Conservation (phyloP, 768 basidiomycete species). For the Russula sp. region DNA sequence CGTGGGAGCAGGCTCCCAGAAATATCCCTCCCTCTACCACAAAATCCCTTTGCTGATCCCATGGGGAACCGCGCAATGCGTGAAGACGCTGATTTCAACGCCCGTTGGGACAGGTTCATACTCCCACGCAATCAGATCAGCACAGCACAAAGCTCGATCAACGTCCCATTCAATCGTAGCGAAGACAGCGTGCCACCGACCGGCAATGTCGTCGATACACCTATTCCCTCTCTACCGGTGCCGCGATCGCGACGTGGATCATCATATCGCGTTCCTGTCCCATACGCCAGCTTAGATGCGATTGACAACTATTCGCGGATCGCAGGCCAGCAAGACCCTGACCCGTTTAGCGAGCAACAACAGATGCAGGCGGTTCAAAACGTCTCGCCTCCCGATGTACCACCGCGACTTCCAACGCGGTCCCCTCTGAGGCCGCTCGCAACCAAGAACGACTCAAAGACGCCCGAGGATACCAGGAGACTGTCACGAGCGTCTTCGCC, state of each 20-base stretch:
- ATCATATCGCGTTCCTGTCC: slow-evolving; percentile 15
- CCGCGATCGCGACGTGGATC: neutral
- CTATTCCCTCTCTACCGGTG: neutral
- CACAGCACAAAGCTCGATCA: neutral
- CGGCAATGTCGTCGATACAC: neutral
- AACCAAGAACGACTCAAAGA: neutral
- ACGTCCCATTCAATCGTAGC: neutral
- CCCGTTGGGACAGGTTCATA: neutral
- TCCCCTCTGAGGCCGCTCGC: slow-evolving; percentile 15
- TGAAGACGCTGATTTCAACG: neutral
- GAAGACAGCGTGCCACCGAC: neutral
- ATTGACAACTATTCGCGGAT: neutral
- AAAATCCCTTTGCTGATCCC: slow-evolving; percentile 37
- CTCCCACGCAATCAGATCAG: neutral
- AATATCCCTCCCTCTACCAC: slow-evolving; percentile 26
- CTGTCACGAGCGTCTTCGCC: slow-evolving; percentile 23
- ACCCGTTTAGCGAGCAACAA: slow-evolving; percentile 24
- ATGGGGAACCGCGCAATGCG: slow-evolving; percentile 13
- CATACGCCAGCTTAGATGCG: neutral
- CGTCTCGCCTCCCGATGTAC: slow-evolving; percentile 26
- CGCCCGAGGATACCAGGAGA: neutral
- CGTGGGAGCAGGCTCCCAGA: slow-evolving; percentile 9
- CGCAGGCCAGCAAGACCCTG: slow-evolving; percentile 9
- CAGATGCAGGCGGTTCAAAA: neutral
- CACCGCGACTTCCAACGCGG: slow-evolving; percentile 25